Evolutionary conservation across 257 asterid genomes (phyloP), one percentile per base, ranked within the genome.

Genomic region (Rehmannia glutinosa): DNA sequence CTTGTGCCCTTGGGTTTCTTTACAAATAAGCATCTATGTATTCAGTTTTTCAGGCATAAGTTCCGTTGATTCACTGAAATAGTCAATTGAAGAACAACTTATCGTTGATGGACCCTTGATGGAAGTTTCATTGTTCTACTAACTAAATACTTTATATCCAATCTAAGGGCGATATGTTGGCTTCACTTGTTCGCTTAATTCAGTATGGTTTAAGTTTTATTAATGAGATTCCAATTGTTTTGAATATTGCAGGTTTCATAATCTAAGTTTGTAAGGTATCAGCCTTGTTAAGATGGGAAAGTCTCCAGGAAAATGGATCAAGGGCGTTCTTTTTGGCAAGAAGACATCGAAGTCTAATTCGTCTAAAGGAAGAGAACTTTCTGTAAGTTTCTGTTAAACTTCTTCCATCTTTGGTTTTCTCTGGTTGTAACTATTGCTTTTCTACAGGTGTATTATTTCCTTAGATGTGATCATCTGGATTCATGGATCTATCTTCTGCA

Each of bases 271-370:
- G 38, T 24, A 62, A 45, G 12, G 4, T 52, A 36, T 35, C 61
- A 19, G 27, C 17, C n/a, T 46, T 15, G n/a, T 35, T 52, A 56
- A 46, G 35, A 87, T 87, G 95, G 89, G 91, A 56, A 87, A 78
- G 64, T 87, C 95, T 74, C 91, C 95, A 9, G 95, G 83, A 64
- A 84, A 84, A 73, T 87, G 89, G 95, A 73, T 87, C 71, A 82
- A 80, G 71, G 69, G 83, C 35, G n/a, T n/a, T n/a, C 73, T 82
- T 27, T 73, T 78, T 65, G 78, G 87, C 55, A 82, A 76, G 65
- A 87, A 73, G 75, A 47, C 76, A 15, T 71, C 87, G 24, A 84
- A 80, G 55, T 73, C 86, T 24, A 74, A 59, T 69, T 33, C 62
- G 25, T 55, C 81, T 0, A 80, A 72, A 63, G 85, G 78, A 68